phyloP scores from a whole-genome alignment of 2,329 filamentous ascomycete genomes.

The Tolypocladium ovalisporum region DNA sequence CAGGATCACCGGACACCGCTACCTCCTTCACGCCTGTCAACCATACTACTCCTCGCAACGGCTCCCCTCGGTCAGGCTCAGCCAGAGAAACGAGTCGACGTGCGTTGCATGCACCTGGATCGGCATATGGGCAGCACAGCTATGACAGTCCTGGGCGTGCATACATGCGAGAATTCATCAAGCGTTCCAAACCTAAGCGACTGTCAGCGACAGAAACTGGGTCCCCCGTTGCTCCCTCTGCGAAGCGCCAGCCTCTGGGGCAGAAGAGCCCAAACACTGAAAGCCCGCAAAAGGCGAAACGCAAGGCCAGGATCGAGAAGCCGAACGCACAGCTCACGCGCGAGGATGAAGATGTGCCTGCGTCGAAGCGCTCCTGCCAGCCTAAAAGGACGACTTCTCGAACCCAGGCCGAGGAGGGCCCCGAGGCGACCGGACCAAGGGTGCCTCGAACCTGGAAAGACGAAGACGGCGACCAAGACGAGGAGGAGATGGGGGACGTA shows the following conservation, averaged over 20 bases:
- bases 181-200: slow-evolving; percentile 17
- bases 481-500: slow-evolving; percentile 6
- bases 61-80: background rate
- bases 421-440: background rate
- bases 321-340: slow-evolving; percentile 9
- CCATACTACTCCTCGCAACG: background rate
- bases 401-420: slow-evolving; percentile 1
- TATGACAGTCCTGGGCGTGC: slow-evolving; percentile 23
- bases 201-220: slow-evolving; percentile 18
- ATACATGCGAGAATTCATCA: slow-evolving; percentile 24
- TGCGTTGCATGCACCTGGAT: background rate
- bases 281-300: slow-evolving; percentile 20
- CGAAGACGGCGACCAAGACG: slow-evolving; percentile 4
- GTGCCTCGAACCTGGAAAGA: background rate
- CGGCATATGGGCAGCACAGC: slow-evolving; percentile 2
- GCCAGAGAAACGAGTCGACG: background rate
- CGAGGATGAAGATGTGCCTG: slow-evolving; percentile 10
- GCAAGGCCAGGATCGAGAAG: slow-evolving; percentile 15
- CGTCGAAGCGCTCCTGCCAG: slow-evolving; percentile 13
- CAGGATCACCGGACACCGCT: slow-evolving; percentile 3
- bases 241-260: slow-evolving; percentile 19
- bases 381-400: slow-evolving; percentile 4
- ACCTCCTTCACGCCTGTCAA: slow-evolving; percentile 15
- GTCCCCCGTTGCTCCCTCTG: slow-evolving; percentile 15
- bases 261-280: slow-evolving; percentile 24